Base-by-base conservation (phyloP, 352 stramenopile species). In the Blastocystis sp. region DNA sequence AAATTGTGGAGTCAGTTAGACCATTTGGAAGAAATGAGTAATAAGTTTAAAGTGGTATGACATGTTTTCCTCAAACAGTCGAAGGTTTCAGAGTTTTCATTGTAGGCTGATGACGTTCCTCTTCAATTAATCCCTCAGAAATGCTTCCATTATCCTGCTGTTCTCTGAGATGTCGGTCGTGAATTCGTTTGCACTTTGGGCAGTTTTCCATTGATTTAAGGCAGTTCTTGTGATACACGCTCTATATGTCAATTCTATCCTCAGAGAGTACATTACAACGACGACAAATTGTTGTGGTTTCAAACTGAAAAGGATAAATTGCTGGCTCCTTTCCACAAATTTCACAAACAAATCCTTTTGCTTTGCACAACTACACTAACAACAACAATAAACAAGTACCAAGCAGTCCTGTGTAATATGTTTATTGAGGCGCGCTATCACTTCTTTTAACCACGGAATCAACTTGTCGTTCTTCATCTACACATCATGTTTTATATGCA, bases 341-440 rank as follows among this genome's bases (percentile, higher is more conserved):
- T 55, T 85, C 73, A 37, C 73, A 85, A 43, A 68, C 34, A 43
- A 85, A 85, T 4, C 73, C 73, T 34, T 85, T 85, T n/a, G 73
- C 73, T 30, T 68, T n/a, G 41, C 73, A 85, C 24, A 85, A 43
- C 73, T 85, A 85, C 34, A 8, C 16, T 26, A 85, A 18, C 8
- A 50, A 20, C 26, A 37, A 30, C 2, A 7, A 1, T 4, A 13
- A 16, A 34, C n/a, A 18, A 50, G 20, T 41, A 85, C 73, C 34
- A 68, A 26, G 11, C 73, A 85, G 20, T 85, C 73, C 26, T 65
- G 47, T 24, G 56, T 85, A 26, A 85, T 85, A 34, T 85, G 73
- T 43, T 66, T 39, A 18, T 66, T 62, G 56, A 54, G 53, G 1
- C n/a, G 18, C 20, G 20, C 55, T 3, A 85, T 45, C 37, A 65